phyloP scores from a whole-genome alignment of 2,329 filamentous ascomycete species.

The Plectosphaerella plurivora region DNA sequence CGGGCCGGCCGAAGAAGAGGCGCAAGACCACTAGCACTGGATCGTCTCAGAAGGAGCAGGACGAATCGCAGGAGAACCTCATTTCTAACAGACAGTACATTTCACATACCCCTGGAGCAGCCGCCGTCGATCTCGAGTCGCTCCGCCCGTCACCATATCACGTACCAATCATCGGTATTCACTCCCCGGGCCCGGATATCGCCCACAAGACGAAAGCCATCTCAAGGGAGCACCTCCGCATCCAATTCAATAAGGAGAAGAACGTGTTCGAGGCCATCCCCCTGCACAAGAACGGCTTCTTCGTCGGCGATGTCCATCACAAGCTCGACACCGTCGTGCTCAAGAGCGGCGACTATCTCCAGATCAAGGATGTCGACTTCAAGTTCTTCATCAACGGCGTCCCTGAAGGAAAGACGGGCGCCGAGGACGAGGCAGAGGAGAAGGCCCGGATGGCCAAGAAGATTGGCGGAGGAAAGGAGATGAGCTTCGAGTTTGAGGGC shows the following conservation, averaged over 20 bases:
- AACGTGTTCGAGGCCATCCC: slow-evolving; percentile 62
- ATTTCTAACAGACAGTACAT: slow-evolving; percentile 57
- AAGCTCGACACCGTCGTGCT: slow-evolving; percentile 53
- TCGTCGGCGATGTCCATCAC: slow-evolving; percentile 58
- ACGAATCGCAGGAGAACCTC: slow-evolving; percentile 39
- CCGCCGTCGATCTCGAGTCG: slow-evolving; percentile 53
- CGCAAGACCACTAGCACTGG: slow-evolving; percentile 40
- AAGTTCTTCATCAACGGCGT: slow-evolving; percentile 65
- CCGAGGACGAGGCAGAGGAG: slow-evolving; percentile 50
- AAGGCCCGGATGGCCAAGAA: slow-evolving; percentile 34
- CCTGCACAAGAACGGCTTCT: slow-evolving; percentile 63
- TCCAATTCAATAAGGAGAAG: slow-evolving; percentile 61
- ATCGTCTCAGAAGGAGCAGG: slow-evolving; percentile 36
- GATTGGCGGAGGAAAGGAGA: slow-evolving; percentile 58
- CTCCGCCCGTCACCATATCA: slow-evolving; percentile 58
- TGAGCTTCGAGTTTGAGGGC: slow-evolving; percentile 71
- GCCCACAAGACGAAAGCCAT: slow-evolving; percentile 65
- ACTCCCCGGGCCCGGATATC: slow-evolving; percentile 61
- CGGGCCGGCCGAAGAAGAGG: slow-evolving; percentile 39
- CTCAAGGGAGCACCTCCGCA: slow-evolving; percentile 68
- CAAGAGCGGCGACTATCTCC: slow-evolving; percentile 60
- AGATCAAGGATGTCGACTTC: slow-evolving; percentile 68
- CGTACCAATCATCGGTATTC: slow-evolving; percentile 66
- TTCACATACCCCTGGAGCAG: slow-evolving; percentile 54
- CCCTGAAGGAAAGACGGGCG: slow-evolving; percentile 51